Evolutionary conservation across 2,329 filamentous ascomycete species (phyloP), one percentile per base, ranked within the genome.

Genomic region (Monosporascus sp.): DNA sequence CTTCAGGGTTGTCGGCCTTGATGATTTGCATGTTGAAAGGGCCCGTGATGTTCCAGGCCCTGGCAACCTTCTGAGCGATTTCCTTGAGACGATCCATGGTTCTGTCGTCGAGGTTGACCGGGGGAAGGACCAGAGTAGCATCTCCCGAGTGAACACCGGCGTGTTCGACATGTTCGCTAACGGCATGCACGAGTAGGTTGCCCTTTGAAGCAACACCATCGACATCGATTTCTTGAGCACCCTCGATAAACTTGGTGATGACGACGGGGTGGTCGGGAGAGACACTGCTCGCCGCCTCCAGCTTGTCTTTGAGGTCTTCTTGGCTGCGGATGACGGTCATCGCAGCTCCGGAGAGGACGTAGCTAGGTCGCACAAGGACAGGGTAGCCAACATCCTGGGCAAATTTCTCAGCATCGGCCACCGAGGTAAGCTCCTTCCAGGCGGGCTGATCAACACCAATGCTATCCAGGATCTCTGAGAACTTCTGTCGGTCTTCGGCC

Each of bases 21-120:
- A 99, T 97, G 74, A 99, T 96, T 71, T 99, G 94, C 93, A 99
- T 97, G 82, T 99, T 99, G 85, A 97, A 99, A 55, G 94, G 94
- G 52, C 94, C 94, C 20, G 91, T 97, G 72, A 97, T 97, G 68
- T 83, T 91, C 91, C 93, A 97, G 48, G 94, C 94, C 75, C 94
- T 89, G 61, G 94, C 94, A 50, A 99, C 92, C 83, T 96, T 97
- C 73, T 92, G 75, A 17, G 94, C 93, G 64, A 99, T 97, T 63
- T 90, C 90, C 84, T 97, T 97, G 68, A 96, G 84, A 56, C 94
- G 90, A 60, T 83, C 84, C 82, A 96, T 88, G 61, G 87, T 88
- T 54, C 74, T 75, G 63, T 87, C 78, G 59, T 96, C 89, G 24
- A 97, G 84, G 69, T 83, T 88, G 58, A 79, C 85, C 5, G 94